Conservation (phyloP, 441 rosid genomes). For the Brassica hybrid region DNA sequence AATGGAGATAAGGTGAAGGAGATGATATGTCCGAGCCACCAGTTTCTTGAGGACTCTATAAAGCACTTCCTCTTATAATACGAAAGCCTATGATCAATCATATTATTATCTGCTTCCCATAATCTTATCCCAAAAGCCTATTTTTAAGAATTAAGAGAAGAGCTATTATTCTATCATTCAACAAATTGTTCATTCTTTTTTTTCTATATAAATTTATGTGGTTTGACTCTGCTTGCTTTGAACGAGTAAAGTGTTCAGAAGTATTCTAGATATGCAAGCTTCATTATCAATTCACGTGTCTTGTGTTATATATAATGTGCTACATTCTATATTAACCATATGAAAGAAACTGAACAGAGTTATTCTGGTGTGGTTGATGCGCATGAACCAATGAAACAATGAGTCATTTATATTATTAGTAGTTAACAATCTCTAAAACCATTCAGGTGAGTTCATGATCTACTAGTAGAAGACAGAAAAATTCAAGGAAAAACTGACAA, state of each 20-base stretch:
- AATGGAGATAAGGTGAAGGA: conserved; percentile 61
- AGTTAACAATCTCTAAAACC: background rate
- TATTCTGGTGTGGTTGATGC: conserved; percentile 3
- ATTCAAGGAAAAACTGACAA: conserved; percentile 69
- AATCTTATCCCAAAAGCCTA: conserved; percentile 18
- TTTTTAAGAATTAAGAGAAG: conserved; percentile 21
- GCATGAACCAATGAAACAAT: too few relatives aligned
- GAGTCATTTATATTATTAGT: too few relatives aligned
- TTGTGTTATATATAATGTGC: background rate
- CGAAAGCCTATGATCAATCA: conserved; percentile 19
- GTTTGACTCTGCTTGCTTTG: conserved; percentile 21
- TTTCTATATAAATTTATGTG: background rate
- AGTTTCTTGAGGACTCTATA: conserved; percentile 55
- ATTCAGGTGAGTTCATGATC: too few relatives aligned
- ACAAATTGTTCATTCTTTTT: conserved; percentile 41
- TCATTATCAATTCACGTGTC: conserved; percentile 3
- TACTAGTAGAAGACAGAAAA: conserved; percentile 61
- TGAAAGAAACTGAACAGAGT: background rate
- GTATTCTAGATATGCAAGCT: conserved; percentile 32
- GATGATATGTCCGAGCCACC: conserved; percentile 58
- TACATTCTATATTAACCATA: background rate
- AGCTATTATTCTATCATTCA: conserved; percentile 31
- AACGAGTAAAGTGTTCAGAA: conserved; percentile 31
- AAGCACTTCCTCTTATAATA: conserved; percentile 45
- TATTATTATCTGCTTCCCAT: conserved; percentile 25